A percentile compares a stretch with the other conserved stretches of the same genome.
phyloP scores from a whole-genome alignment of 352 stramenopile species.

The Phytophthora boehmeriae region DNA sequence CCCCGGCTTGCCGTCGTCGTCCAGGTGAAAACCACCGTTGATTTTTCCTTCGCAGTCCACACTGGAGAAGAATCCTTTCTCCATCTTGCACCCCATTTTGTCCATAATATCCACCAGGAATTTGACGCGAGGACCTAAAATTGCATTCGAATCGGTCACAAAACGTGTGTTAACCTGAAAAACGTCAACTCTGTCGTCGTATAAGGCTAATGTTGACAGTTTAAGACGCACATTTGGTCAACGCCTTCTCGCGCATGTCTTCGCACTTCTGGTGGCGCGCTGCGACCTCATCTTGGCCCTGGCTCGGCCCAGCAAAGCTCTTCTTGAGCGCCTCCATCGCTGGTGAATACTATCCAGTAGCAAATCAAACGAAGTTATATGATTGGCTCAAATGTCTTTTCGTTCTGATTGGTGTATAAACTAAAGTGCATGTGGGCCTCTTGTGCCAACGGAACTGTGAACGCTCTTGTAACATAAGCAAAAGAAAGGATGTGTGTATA shows the following conservation, averaged over 20 bases:
- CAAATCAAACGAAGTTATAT: no score
- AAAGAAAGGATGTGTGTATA: slow-evolving; percentile 16
- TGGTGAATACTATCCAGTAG: neutral
- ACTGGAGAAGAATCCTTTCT: slow-evolving; percentile 77
- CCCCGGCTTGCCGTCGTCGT: slow-evolving; percentile 72
- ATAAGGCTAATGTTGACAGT: neutral
- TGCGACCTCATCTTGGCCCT: slow-evolving; percentile 42
- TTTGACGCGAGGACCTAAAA: slow-evolving; percentile 73
- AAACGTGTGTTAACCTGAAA: neutral
- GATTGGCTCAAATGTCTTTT: neutral
- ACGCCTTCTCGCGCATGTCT: slow-evolving; percentile 68
- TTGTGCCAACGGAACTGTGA: slow-evolving; percentile 9
- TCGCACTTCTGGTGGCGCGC: slow-evolving; percentile 58
- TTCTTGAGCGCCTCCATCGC: slow-evolving; percentile 78
- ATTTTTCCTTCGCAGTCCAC: slow-evolving; percentile 86
- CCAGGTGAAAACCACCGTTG: slow-evolving; percentile 86
- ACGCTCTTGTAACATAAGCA: neutral
- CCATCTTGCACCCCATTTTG: slow-evolving; percentile 85
- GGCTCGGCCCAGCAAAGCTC: slow-evolving; percentile 51
- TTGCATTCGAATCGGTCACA: neutral
- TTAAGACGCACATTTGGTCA: slow-evolving; percentile 68
- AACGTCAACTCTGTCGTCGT: neutral
- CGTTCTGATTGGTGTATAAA: slow-evolving; percentile 14
- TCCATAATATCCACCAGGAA: slow-evolving; percentile 88
- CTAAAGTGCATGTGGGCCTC: slow-evolving; percentile 7